These are phyloP conservation scores for Glycine latifolia DNA, from an alignment of 306 rosid species.

Conservation along the genomic window DNA sequence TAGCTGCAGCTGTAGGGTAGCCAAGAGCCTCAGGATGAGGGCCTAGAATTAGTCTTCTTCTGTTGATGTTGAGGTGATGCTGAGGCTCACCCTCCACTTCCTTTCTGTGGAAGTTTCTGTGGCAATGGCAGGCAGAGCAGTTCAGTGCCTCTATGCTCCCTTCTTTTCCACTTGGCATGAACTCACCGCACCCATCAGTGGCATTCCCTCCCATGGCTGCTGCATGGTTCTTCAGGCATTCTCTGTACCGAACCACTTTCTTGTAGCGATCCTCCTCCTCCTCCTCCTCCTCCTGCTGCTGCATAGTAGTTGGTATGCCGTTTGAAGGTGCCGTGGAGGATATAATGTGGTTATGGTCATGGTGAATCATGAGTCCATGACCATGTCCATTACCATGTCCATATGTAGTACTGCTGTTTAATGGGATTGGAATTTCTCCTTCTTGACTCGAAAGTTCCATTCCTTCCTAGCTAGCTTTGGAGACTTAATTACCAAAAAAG, in stretches of 20 bases:
- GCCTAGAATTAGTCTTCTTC: too few relatives aligned
- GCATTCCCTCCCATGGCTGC: slow-evolving; percentile 94
- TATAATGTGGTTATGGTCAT: slow-evolving; percentile 53
- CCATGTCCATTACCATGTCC: slow-evolving; percentile 14
- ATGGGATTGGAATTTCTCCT: slow-evolving; percentile 65
- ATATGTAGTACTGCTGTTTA: slow-evolving; percentile 46
- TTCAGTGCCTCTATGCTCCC: slow-evolving; percentile 80
- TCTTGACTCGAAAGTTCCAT: slow-evolving; percentile 71
- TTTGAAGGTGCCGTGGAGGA: slow-evolving; percentile 41
- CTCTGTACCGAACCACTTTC: slow-evolving; percentile 63
- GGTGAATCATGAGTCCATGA: slow-evolving; percentile 49
- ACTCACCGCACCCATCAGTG: slow-evolving; percentile 91
- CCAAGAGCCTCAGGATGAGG: too few relatives aligned
- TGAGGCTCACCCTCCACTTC: slow-evolving; percentile 56
- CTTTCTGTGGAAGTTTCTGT: slow-evolving; percentile 92
- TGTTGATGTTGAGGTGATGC: too few relatives aligned
- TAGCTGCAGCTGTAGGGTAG: too few relatives aligned
- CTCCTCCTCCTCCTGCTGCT: not conserved
- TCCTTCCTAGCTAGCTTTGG: not conserved
- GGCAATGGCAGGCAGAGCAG: slow-evolving; percentile 91
- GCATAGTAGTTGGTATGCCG: too few relatives aligned
- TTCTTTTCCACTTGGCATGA: slow-evolving; percentile 90
- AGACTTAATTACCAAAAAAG: too few relatives aligned
- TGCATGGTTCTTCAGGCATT: slow-evolving; percentile 92
- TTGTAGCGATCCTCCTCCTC: slow-evolving; percentile 30